Base-by-base conservation (phyloP, 2,329 filamentous ascomycete genomes). In the Emydomyces testavorans region DNA sequence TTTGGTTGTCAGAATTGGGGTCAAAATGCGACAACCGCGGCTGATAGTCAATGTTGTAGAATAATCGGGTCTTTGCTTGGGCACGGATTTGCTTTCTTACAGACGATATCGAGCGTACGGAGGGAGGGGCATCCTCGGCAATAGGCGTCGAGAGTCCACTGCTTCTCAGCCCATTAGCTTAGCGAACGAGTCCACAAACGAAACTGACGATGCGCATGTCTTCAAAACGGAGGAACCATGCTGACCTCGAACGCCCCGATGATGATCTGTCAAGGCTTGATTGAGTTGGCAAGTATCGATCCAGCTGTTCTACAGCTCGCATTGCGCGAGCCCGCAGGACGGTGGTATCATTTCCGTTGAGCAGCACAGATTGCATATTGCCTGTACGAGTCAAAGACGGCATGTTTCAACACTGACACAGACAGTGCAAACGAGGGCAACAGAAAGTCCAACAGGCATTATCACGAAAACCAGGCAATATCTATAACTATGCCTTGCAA, bases 21-120 rank as follows among this genome's bases (percentile, higher is more conserved):
- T 98, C 92, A 63, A 98, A 94, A 68, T 98, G 90, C 15, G 90
- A 96, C 18, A 96, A 82, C 49, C 92, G 83, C 51, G 84, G 82
- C 34, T 85, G 78, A 69, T 90, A 98, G 60, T 94, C 85, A 62
- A 94, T 88, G 18, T 85, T 92, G 18, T 93, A 90, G 64, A 96
- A 98, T 56, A 95, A 74, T 56, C 89, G 83, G 49, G 82, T 82
- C 55, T 83, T 81, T 58, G 87, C 83, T 63, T 88, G 79, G 51
- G 83, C 85, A 60, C 88, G 83, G 43, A 83, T 80, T 59, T 90
- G 83, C 62, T 87, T 89, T 56, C 89, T 82, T 18, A 84, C 89
- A 11, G 80, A 82, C 35, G 87, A 93, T 52, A 94, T 82, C 31
- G 83, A 88, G 57, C 90, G 84, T 49, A 83, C 80, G 1, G 90